Base-by-base conservation (phyloP, 441 rosid genomes). In the Raphanus hybrid region DNA sequence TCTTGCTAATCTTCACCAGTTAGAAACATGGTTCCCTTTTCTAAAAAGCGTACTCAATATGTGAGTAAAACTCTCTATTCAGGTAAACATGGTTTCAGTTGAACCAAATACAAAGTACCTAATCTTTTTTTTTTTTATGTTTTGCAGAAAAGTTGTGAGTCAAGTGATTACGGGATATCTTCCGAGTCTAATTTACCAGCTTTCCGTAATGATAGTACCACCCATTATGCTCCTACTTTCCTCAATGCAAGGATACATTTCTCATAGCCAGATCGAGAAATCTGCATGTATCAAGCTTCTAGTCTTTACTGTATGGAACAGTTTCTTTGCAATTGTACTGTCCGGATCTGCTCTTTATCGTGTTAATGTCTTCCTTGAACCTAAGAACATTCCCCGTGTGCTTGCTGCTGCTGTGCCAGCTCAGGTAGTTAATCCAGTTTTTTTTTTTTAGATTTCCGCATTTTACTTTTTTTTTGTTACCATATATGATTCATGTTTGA, bases 121-220 rank as follows among this genome's bases (percentile, higher is more conserved):
- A 34, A 65, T 66, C 4, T 75, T 70, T 79, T 69, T 59, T 61
- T 55, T 81, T 20, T 6, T 50, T 4, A 11, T 20, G 18, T 58
- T 35, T 78, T 41, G 87, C 95, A 95, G 99, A 84, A 70, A 87
- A 62, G 69, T 90, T 43, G 83, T 90, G 58, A 88, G 92, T 82
- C 82, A 89, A 79, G 85, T 96, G 80, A 86, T 96, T 69, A 96
- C 98, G 1, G 99, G 98, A 84, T 93, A 96, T 84, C 91, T 95
- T 71, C 99, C 99, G 5, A 93, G 94, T 87, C 87, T 95, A 39
- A 75, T 91, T 67, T 93, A 93, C 68, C 89, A 87, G 71, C 64
- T 82, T 68, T 93, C 90, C 79, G 84, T 92, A 15, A 50, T 52
- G 57, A 70, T 85, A 11, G 81, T 93, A 75, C 99, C 97, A 4